phyloP scores from a whole-genome alignment of 345 rosid genomes.

The Eucalyptus paniculata region DNA sequence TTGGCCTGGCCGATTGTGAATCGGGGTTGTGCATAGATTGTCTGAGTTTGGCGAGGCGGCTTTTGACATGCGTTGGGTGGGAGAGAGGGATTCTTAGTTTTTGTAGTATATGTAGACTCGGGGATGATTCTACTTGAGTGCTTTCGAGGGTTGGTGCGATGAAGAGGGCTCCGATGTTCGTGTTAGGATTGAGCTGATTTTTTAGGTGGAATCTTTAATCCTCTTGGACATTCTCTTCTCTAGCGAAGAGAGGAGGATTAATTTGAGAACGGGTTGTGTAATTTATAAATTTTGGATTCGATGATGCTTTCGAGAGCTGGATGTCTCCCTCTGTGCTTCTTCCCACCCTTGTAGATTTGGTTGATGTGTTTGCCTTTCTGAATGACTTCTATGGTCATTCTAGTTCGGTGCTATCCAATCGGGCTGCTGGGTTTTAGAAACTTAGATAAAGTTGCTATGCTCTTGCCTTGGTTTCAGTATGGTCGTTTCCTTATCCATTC shows the following conservation, averaged over 20 bases:
- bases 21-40: neutral
- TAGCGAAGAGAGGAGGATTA: neutral
- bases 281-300: neutral
- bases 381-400: neutral
- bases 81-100: neutral
- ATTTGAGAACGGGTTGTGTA: neutral
- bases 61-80: neutral
- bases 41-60: neutral
- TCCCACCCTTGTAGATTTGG: neutral
- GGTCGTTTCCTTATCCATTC: neutral
- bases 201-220: neutral
- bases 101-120: neutral
- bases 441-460: neutral
- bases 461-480: neutral
- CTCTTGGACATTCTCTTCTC: neutral
- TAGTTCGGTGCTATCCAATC: neutral
- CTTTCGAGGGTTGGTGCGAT: neutral
- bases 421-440: neutral
- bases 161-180: neutral
- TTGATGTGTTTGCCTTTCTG: neutral
- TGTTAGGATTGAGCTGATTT: neutral
- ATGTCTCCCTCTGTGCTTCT: neutral
- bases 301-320: neutral
- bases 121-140: neutral
- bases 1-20: neutral